phyloP scores from a whole-genome alignment of 768 basidiomycete genomes.

The Phallus indusiatus region DNA sequence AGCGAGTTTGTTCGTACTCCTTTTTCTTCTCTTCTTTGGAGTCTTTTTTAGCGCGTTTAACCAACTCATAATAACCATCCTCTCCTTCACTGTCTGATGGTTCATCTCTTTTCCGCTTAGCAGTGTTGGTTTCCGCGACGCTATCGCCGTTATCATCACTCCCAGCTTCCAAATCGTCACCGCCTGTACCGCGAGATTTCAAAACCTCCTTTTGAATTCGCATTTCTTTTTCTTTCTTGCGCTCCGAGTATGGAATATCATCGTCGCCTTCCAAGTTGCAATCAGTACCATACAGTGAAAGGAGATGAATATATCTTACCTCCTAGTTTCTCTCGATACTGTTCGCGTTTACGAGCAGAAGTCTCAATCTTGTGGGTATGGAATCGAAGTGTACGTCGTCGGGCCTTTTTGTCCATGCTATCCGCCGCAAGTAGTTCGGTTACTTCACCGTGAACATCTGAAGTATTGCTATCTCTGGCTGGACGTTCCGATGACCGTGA shows the following conservation, averaged over 20 bases:
- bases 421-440: constrained; percentile 61
- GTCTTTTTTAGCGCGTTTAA: constrained; percentile 62
- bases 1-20: constrained; percentile 62
- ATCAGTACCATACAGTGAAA: background rate
- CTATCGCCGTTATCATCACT: constrained; percentile 28
- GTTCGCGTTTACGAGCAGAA: constrained; percentile 65
- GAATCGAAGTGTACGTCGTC: constrained; percentile 80
- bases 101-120: constrained; percentile 27
- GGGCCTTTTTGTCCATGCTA: constrained; percentile 72
- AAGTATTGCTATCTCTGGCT: constrained; percentile 10
- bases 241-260: constrained; percentile 83
- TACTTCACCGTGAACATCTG: constrained; percentile 66
- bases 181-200: constrained; percentile 38
- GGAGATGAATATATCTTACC: constrained; percentile 20
- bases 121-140: constrained; percentile 19
- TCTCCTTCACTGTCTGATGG: constrained; percentile 30
- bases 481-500: constrained; percentile 25
- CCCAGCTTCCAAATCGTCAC: constrained; percentile 56
- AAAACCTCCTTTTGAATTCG: constrained; percentile 46
- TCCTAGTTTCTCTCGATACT: constrained; percentile 58
- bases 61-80: constrained; percentile 86
- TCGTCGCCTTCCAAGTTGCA: constrained; percentile 52
- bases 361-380: constrained; percentile 88
- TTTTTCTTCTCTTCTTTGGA: constrained; percentile 74
- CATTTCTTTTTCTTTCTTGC: constrained; percentile 52